Evolutionary conservation across 2,329 filamentous ascomycete genomes (phyloP).

Genomic region (Leptographium procerum): DNA sequence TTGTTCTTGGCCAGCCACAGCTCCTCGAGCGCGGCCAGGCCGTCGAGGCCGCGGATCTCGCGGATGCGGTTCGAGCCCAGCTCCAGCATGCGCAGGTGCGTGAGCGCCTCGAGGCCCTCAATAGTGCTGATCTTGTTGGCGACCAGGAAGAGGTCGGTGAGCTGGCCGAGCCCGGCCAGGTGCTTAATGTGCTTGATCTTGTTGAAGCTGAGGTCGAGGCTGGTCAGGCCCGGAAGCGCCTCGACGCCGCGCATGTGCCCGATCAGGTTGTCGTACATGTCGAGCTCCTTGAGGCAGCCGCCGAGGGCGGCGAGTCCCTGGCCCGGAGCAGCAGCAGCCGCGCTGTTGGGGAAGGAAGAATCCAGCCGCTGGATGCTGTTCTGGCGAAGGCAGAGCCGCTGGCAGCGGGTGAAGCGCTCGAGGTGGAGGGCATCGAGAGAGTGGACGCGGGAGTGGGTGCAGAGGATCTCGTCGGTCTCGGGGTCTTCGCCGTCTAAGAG

Average conservation of each 20-base stretch:
- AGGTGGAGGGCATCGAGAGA: constrained; percentile 71
- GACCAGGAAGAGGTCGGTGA: constrained; percentile 82
- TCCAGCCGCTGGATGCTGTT: constrained; percentile 77
- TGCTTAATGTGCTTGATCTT: constrained; percentile 98
- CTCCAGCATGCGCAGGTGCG: constrained; percentile 71
- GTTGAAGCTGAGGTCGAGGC: constrained; percentile 91
- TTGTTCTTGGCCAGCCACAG: constrained; percentile 42
- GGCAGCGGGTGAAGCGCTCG: constrained; percentile 67
- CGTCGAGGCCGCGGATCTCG: constrained; percentile 83
- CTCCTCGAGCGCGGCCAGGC: constrained; percentile 83
- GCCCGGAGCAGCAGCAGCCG: background rate
- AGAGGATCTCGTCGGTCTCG: constrained; percentile 68
- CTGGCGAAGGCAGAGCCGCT: constrained; percentile 79
- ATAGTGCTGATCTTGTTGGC: constrained; percentile 89
- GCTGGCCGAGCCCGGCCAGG: constrained; percentile 61
- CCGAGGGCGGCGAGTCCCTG: constrained; percentile 53
- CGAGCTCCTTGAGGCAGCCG: constrained; percentile 65
- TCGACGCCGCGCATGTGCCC: constrained; percentile 78
- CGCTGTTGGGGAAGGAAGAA: too few species aligned
- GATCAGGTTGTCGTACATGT: constrained; percentile 95
- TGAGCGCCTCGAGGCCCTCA: constrained; percentile 68
- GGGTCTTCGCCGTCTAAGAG: constrained; percentile 48
- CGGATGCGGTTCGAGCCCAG: constrained; percentile 86
- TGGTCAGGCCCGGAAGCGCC: constrained; percentile 60
- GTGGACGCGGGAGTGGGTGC: constrained; percentile 74